Percentiles rank a stretch among this genome's conserved stretches.
phyloP scores from a whole-genome alignment of 306 rosid species.

The Prosopis cineraria region DNA sequence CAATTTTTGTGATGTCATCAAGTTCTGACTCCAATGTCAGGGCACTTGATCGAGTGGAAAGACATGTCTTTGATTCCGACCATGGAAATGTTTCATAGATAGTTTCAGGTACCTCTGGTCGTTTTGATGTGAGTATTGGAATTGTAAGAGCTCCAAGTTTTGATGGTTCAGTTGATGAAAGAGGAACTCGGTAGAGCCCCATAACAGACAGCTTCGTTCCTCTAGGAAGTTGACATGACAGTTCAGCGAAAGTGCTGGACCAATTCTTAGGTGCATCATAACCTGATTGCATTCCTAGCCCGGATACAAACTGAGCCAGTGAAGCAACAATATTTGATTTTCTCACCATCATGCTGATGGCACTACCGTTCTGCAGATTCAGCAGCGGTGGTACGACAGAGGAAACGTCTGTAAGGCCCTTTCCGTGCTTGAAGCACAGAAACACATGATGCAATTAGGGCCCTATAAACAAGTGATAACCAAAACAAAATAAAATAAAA shows the following conservation, averaged over 20 bases:
- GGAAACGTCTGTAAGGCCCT: slow-evolving; percentile 71
- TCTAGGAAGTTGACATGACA: slow-evolving; percentile 62
- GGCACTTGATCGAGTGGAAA: slow-evolving; percentile 59
- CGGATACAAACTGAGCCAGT: slow-evolving; percentile 70
- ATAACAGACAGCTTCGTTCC: slow-evolving; percentile 74
- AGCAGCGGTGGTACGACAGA: slow-evolving; percentile 82
- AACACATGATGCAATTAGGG: slow-evolving; percentile 20
- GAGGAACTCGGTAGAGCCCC: slow-evolving; percentile 61
- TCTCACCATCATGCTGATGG: slow-evolving; percentile 72
- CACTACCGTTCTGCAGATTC: slow-evolving; percentile 65
- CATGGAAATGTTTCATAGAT: slow-evolving; percentile 39
- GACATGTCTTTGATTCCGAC: slow-evolving; percentile 28
- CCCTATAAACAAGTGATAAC: not conserved
- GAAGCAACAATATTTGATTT: slow-evolving; percentile 75
- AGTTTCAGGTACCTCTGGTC: slow-evolving; percentile 37
- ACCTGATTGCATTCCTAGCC: slow-evolving; percentile 46
- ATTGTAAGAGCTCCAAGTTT: slow-evolving; percentile 54
- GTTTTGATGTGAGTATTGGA: slow-evolving; percentile 47
- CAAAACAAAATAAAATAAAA: not conserved
- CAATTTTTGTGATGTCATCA: slow-evolving; percentile 64
- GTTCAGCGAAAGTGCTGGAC: slow-evolving; percentile 73
- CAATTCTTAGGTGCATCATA: slow-evolving; percentile 43
- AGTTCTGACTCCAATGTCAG: slow-evolving; percentile 64
- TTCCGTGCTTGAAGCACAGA: slow-evolving; percentile 50
- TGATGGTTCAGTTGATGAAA: slow-evolving; percentile 38